Evolutionary conservation across 192 early-diverging fungal genomes (phyloP).

Genomic region (Globomyces pollinis-pini): DNA sequence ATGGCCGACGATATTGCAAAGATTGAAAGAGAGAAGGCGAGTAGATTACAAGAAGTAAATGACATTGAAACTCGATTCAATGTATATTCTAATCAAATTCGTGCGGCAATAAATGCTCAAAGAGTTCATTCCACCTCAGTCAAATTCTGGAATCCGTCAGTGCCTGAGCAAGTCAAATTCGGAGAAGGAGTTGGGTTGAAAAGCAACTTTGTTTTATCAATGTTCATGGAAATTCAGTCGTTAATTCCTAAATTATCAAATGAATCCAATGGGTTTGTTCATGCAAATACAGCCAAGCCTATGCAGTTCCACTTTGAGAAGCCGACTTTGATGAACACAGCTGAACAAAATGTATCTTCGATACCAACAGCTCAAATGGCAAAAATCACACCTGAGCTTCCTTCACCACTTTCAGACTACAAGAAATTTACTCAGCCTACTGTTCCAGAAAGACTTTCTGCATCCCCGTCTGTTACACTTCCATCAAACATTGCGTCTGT

Average conservation of each 20-base stretch:
- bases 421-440: too few relatives aligned
- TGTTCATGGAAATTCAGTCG: background rate
- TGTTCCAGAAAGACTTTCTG: too few relatives aligned
- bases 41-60: constrained; percentile 29
- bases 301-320: too few relatives aligned
- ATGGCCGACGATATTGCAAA: constrained; percentile 19
- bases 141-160: constrained; percentile 35
- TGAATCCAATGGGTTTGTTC: too few relatives aligned
- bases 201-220: constrained; percentile 11
- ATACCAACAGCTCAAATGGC: too few relatives aligned
- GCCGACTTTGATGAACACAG: too few relatives aligned
- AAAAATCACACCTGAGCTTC: too few relatives aligned
- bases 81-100: constrained; percentile 1
- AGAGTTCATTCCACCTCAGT: constrained; percentile 15
- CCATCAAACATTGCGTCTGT: too few relatives aligned
- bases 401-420: too few relatives aligned
- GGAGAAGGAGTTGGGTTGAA: constrained; percentile 39
- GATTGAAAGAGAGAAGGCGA: constrained; percentile 25
- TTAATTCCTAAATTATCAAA: background rate
- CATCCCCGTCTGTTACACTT: too few relatives aligned
- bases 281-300: too few relatives aligned
- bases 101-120: constrained; percentile 8
- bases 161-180: constrained; percentile 34
- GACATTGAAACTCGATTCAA: constrained; percentile 22
- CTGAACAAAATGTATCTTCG: too few relatives aligned